Evolutionary conservation across 2,329 filamentous ascomycete genomes (phyloP), one percentile per base, ranked within the genome.

Genomic region (Ophiostoma populinum): DNA sequence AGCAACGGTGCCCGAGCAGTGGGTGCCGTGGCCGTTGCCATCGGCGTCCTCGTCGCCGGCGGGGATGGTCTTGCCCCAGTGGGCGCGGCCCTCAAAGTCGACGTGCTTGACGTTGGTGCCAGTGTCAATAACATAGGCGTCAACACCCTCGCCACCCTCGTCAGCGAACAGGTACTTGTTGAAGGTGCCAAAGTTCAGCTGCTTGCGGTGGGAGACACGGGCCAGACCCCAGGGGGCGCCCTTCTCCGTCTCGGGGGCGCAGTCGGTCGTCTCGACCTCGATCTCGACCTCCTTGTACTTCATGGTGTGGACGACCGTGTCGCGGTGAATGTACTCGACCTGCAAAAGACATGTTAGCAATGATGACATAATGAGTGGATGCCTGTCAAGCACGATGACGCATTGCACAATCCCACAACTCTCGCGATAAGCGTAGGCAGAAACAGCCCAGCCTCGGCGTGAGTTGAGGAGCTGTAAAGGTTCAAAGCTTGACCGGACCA

Each of bases 111-210:
- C 58, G 66, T 94, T 94, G 68, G 81, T 92, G 51, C 90, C 92
- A 38, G 90, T 98, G 63, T 98, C 90, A 52, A 98, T 93, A 45
- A 98, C 80, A 54, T 98, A 98, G 53, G 90, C 90, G 59, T 98
- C 90, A 47, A 98, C 90, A 56, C 90, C 92, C 67, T 95, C 86
- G 55, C 90, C 90, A 53, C 80, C 87, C 36, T 92, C 79, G 38
- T 71, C 67, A 38, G 85, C 70, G 57, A 90, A 98, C 24, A 95
- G 70, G 67, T 98, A 98, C 66, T 95, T 94, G 73, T 94, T 95
- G 65, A 90, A 95, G 56, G 74, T 86, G 49, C 80, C 78, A 55
- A 98, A 95, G 56, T 70, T 78, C 46, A 98, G 70, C 44, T 69
- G 67, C 45, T 90, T 68, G 48, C 90, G 82, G 67, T 98, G 90